Conservation (phyloP, 2,329 filamentous ascomycete genomes). For the Epichloe uncinata region DNA sequence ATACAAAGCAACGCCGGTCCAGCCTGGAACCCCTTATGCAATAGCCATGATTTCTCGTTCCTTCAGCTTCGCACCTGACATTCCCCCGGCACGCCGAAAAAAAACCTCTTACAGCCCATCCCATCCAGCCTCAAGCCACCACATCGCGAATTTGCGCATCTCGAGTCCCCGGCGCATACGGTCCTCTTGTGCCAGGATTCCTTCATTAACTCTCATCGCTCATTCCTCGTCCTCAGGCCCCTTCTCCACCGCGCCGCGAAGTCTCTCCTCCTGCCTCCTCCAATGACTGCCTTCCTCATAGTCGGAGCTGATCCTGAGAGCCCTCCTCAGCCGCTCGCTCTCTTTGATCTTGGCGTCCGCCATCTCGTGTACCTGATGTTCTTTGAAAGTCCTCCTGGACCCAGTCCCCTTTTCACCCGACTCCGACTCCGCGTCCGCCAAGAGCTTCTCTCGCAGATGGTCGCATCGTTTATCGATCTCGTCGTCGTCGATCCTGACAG, state of each 20-base stretch:
- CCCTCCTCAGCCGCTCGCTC: slow-evolving; percentile 74
- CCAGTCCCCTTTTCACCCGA: slow-evolving; percentile 19
- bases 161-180: not conserved
- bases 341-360: slow-evolving; percentile 94
- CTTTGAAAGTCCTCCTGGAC: slow-evolving; percentile 53
- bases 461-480: slow-evolving; percentile 62
- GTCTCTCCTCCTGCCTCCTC: slow-evolving; percentile 66
- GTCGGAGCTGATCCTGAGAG: slow-evolving; percentile 73
- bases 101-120: not conserved
- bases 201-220: no score
- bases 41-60: not conserved
- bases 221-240: slow-evolving; percentile 15
- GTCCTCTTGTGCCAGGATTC: not conserved
- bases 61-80: not conserved
- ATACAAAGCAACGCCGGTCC: not conserved
- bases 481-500: slow-evolving; percentile 60
- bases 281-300: slow-evolving; percentile 81
- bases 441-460: slow-evolving; percentile 27
- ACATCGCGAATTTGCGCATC: no score
- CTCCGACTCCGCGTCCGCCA: slow-evolving; percentile 26
- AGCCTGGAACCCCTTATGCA: not conserved
- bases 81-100: not conserved
- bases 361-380: slow-evolving; percentile 90
- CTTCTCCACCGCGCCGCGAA: slow-evolving; percentile 30
- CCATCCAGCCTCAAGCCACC: no score